Evolutionary conservation across 257 asterid species (phyloP), one percentile per base, ranked within the genome.

Genomic region (Plantago elongata): DNA sequence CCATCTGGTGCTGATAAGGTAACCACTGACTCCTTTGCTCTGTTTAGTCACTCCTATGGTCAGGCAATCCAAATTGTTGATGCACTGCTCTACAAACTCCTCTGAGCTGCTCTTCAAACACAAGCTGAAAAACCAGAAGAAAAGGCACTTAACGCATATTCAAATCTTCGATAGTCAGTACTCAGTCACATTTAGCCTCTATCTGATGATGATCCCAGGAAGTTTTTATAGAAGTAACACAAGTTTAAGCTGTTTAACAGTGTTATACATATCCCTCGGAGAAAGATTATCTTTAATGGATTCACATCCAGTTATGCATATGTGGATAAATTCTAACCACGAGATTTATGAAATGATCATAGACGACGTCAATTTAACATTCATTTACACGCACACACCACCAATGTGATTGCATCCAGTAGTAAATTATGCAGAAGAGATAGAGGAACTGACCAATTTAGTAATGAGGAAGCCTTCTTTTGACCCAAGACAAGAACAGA

Each of bases 1-100:
- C 96, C 96, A 89, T 75, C 93, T 80, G 49, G 96, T 83, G 87
- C 87, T 89, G 74, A 89, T 83, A 48, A 91, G 96, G 73, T 88
- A 88, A 3, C 98, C 98, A 18, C 98, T 86, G 66, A 91, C 77
- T 59, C 95, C 86, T 38, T 75, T 66, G 79, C 90, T 85, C 69
- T 88, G 98, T 65, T 88, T 88, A 75, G 74, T 76, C 17, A 91
- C 96, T 66, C 98, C 98, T 7, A 91, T 91, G 27, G 95, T 88
- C 69, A 91, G 75, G 79, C 98, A 91, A 5, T 88, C 95, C 78
- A 86, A 67, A 14, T 51, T 72, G 43, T 78, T 74, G 56, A 88
- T 85, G 83, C 98, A 90, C 38, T 84, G 54, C 37, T 85, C 87
- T 71, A 85, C 98, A 74, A 88, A 85, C 29, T 82, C 84, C 69